phyloP scores from a whole-genome alignment of 2,329 filamentous ascomycete species.

The Nothomitra cinnamomea region DNA sequence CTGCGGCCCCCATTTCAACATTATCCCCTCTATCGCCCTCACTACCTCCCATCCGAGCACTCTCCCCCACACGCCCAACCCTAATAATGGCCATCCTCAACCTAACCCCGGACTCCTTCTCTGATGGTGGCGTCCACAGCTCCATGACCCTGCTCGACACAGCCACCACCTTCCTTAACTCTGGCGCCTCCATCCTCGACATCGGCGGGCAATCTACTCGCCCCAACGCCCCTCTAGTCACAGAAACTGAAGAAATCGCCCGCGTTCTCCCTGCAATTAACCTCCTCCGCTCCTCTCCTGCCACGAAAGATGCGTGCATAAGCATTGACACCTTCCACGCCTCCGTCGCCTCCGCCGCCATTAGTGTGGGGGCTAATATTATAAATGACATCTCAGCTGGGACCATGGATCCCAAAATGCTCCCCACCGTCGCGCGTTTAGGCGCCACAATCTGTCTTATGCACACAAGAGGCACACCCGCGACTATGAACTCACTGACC shows the following conservation, averaged over 20 bases:
- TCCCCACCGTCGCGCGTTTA: conserved; percentile 58
- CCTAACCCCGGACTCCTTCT: conserved; percentile 91
- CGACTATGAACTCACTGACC: conserved; percentile 57
- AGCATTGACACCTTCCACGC: conserved; percentile 91
- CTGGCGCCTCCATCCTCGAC: conserved; percentile 73
- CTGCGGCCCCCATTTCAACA: conserved; percentile 19
- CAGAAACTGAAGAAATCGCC: conserved; percentile 53
- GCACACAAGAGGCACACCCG: conserved; percentile 84
- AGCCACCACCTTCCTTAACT: conserved; percentile 36
- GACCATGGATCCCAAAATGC: conserved; percentile 61
- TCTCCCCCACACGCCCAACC: conserved; percentile 40
- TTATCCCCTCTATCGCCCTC: conserved; percentile 22
- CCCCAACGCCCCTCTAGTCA: conserved; percentile 52
- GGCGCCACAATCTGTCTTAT: conserved; percentile 70
- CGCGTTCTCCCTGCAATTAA: conserved; percentile 68
- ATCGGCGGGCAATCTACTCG: conserved; percentile 87
- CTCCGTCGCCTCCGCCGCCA: conserved; percentile 57
- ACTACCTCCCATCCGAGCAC: conserved; percentile 39
- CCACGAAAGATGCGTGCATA: conserved; percentile 48
- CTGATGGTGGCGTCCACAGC: conserved; percentile 58
- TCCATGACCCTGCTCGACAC: conserved; percentile 23
- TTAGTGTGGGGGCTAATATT: conserved; percentile 69
- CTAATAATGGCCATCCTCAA: conserved; percentile 90
- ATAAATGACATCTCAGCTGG: conserved; percentile 92
- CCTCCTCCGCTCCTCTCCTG: conserved; percentile 50